Base-by-base conservation (phyloP, 805 yeast genomes). In the Deakozyma indianensis region DNA sequence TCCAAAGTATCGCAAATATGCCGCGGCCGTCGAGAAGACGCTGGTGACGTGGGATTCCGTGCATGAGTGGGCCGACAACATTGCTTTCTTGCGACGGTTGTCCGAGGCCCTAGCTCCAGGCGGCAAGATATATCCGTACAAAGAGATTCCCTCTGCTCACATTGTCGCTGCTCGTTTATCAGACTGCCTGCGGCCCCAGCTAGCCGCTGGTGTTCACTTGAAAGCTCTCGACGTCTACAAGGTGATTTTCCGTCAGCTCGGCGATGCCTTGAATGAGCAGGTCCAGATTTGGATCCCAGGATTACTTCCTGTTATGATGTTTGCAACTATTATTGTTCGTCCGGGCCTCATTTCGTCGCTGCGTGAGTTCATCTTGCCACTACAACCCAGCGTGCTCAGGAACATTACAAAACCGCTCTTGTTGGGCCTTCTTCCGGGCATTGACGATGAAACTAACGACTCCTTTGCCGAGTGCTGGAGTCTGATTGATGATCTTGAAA, bases 1-100 rank as follows among this genome's bases (percentile, higher is more conserved):
- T 62, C 69, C 87, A 1, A 77, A 78, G 54, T 88, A 82, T 56
- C 81, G 75, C 64, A 77, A 82, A 48, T 81, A 78, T 56, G 65
- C 69, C 20, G 68, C 74, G n/a, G 77, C 72, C 47, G 72, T 90
- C 11, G 90, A 83, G 44, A 74, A 79, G 52, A 84, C 92, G 0
- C 66, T 92, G 21, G 70, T 74, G 4, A 69, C 75, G 18, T 90
- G 90, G 65, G 95, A 85, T 44, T 65, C 83, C 1, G 81, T 87
- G 1, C 83, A 78, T 25, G 98, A 92, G 66, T 92, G 99, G 99
- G 97, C 98, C 14, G 98, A 92, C 59, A 87, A 90, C 60, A 92
- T 92, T 47, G 81, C 96, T 21, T 88, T 85, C 59, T 67, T 94
- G 41, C 78, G 90, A 1, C 77, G 83, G 48, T 70, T 94, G 3